phyloP scores from a whole-genome alignment of 306 rosid genomes.

The apple (Malus domestica) region ASM211411v1 NC_041796.1:28284501-28285000 shows the following conservation, averaged over 20 bases:
- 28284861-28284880: not conserved
- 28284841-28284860: not conserved
- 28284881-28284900: not conserved
- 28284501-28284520: not conserved
- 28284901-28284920: not conserved
- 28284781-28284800: not conserved
- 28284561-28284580: not conserved
- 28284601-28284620: not conserved
- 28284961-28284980: slow-evolving; percentile 91
- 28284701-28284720: not conserved
- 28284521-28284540: not conserved
- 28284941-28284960: slow-evolving; percentile 85
- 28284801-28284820: not conserved
- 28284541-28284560: not conserved
- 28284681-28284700: not conserved
- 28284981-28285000: slow-evolving; percentile 93
- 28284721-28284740: not conserved
- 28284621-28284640: not conserved
- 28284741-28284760: not conserved
- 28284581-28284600: not conserved
- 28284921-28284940: slow-evolving; percentile 29
- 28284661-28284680: not conserved
- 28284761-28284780: not conserved
- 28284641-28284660: not conserved
- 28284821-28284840: not conserved